Evolutionary conservation across 495 filamentous ascomycete genomes (phyloP).

Genomic region (Geopyxis carbonaria): DNA sequence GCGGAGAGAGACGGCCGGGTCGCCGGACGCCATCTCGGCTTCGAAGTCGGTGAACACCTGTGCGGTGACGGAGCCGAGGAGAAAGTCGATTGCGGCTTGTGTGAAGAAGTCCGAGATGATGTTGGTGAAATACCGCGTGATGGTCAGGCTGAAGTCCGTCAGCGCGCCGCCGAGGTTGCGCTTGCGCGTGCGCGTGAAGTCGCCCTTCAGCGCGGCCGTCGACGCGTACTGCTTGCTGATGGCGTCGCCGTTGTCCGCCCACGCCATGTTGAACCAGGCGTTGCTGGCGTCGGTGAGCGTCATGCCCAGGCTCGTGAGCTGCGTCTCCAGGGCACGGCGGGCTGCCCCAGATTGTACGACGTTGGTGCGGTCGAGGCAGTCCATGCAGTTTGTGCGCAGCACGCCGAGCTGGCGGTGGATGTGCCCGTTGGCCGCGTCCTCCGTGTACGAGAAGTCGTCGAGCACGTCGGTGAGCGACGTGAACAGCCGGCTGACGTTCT

Average conservation of each 20-base stretch:
- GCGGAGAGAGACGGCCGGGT: conserved; percentile 69
- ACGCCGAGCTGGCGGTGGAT: conserved; percentile 47
- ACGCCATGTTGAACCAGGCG: conserved; percentile 82
- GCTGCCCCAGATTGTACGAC: conserved; percentile 80
- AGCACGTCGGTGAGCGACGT: conserved; percentile 47
- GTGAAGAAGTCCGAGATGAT: conserved; percentile 94
- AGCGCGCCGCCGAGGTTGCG: conserved; percentile 80
- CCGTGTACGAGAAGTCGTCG: conserved; percentile 44
- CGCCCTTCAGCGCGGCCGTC: conserved; percentile 84
- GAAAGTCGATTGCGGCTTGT: conserved; percentile 82
- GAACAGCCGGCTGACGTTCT: conserved; percentile 69
- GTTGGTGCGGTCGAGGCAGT: conserved; percentile 86
- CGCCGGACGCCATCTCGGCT: conserved; percentile 65
- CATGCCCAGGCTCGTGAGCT: conserved; percentile 58
- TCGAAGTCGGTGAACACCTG: conserved; percentile 84
- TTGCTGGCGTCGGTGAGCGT: conserved; percentile 52
- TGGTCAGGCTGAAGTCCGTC: conserved; percentile 78
- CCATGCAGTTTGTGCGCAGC: conserved; percentile 89
- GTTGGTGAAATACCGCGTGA: conserved; percentile 60
- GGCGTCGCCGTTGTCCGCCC: conserved; percentile 84
- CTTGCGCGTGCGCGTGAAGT: conserved; percentile 81
- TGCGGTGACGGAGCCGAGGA: conserved; percentile 72
- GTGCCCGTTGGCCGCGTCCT: conserved; percentile 34
- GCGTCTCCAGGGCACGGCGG: conserved; percentile 54
- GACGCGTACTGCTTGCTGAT: conserved; percentile 65